A percentile compares a stretch with the other conserved stretches of the same genome.
These are phyloP conservation scores for Phragmites australis DNA, from an alignment of 176 grass and related monocot genomes.

Conservation along the genomic window DNA sequence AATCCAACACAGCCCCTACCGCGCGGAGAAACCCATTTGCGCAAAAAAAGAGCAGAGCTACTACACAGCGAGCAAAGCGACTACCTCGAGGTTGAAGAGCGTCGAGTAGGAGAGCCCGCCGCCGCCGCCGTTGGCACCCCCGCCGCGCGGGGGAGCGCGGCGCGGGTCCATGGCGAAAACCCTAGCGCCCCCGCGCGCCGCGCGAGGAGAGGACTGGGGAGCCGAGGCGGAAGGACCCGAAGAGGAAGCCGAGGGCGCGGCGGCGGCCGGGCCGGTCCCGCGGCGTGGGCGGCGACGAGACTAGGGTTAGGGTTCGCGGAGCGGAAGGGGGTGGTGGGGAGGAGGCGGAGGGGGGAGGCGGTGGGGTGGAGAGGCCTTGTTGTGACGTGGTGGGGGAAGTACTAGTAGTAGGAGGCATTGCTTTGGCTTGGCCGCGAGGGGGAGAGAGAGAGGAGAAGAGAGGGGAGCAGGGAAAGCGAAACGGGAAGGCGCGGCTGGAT, in stretches of 20 bases:
- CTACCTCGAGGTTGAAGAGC: slow-evolving; percentile 93
- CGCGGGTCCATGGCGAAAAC: slow-evolving; percentile 80
- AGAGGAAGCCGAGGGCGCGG: not conserved
- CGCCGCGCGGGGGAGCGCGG: slow-evolving; percentile 53
- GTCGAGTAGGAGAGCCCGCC: slow-evolving; percentile 69
- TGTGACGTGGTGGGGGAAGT: slow-evolving; percentile 51
- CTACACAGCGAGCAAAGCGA: not conserved
- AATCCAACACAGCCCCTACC: not conserved
- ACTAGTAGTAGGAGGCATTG: slow-evolving; percentile 48
- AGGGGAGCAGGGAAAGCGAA: slow-evolving; percentile 62
- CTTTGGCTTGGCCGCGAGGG: slow-evolving; percentile 35
- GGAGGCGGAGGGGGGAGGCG: slow-evolving; percentile 37
- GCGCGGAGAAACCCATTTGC: not conserved
- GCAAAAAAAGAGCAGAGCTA: not conserved
- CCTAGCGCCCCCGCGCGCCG: slow-evolving; percentile 38
- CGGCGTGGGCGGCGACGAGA: not conserved
- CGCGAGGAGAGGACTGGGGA: not conserved
- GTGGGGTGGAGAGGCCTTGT: slow-evolving; percentile 37
- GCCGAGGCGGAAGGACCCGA: not conserved
- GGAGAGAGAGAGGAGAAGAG: slow-evolving; percentile 47
- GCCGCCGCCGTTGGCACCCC: slow-evolving; percentile 54
- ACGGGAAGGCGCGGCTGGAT: not conserved
- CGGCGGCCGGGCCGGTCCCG: not conserved
- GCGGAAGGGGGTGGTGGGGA: not conserved
- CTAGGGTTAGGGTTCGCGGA: slow-evolving; percentile 72